phyloP scores from a whole-genome alignment of 192 early-diverging fungal species.

The Entomortierella beljakovae region DNA sequence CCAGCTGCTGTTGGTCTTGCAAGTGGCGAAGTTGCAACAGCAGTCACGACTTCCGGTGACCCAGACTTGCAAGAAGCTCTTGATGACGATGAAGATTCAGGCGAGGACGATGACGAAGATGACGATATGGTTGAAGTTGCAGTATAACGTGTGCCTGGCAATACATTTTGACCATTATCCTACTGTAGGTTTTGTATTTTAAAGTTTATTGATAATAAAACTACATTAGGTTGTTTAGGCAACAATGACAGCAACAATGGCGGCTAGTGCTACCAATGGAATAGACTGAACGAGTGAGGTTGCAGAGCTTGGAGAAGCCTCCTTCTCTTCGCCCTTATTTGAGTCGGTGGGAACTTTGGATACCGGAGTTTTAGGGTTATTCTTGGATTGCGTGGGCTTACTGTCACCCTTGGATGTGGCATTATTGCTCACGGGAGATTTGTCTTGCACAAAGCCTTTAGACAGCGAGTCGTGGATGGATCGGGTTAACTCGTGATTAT shows the following conservation, averaged over 20 bases:
- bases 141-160: neutral
- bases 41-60: constrained; percentile 26
- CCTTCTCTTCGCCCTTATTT: neutral
- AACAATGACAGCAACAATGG: neutral
- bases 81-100: constrained; percentile 62
- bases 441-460: constrained; percentile 4
- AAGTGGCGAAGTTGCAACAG: constrained; percentile 34
- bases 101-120: constrained; percentile 43
- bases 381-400: neutral
- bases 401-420: neutral
- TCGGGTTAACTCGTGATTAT: constrained; percentile 13
- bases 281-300: neutral
- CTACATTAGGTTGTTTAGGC: neutral
- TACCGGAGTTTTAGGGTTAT: neutral
- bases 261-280: neutral
- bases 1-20: constrained; percentile 44
- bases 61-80: constrained; percentile 31
- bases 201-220: neutral
- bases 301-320: neutral
- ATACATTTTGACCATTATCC: neutral
- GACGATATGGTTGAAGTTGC: constrained; percentile 38
- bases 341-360: neutral
- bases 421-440: neutral
- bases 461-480: constrained; percentile 18
- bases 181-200: constrained; percentile 5